phyloP scores from a whole-genome alignment of 2,329 filamentous ascomycete species.

The Cryphonectria radicalis region DNA sequence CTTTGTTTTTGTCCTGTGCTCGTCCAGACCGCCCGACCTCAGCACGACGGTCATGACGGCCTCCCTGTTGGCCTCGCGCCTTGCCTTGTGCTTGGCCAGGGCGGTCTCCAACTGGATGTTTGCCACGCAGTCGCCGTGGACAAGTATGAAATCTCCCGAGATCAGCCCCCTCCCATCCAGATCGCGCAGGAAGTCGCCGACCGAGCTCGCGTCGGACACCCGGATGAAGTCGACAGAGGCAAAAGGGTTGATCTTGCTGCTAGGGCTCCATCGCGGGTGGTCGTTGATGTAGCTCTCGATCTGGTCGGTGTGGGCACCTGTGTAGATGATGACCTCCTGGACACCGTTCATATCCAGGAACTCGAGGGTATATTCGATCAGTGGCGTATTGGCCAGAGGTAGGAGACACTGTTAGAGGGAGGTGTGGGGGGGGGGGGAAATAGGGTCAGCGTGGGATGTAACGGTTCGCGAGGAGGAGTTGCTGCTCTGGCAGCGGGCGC shows the following conservation, averaged over 20 bases:
- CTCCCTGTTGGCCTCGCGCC: slow-evolving; percentile 83
- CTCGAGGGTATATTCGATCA: slow-evolving; percentile 97
- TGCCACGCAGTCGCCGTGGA: slow-evolving; percentile 90
- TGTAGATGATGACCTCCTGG: slow-evolving; percentile 93
- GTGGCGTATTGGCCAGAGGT: slow-evolving; percentile 87
- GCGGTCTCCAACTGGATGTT: slow-evolving; percentile 84
- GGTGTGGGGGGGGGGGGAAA: no score
- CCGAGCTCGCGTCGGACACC: slow-evolving; percentile 79
- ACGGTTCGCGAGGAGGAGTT: no score
- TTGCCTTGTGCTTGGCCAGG: slow-evolving; percentile 77
- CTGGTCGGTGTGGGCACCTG: slow-evolving; percentile 82
- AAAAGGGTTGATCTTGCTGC: slow-evolving; percentile 67
- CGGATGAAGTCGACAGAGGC: slow-evolving; percentile 81
- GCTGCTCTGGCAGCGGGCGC: slow-evolving; percentile 34
- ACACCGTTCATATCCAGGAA: slow-evolving; percentile 95
- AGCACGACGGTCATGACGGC: slow-evolving; percentile 98
- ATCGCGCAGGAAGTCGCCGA: slow-evolving; percentile 93
- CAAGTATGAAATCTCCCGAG: slow-evolving; percentile 86
- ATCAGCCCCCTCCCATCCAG: slow-evolving; percentile 86
- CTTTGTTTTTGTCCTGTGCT: slow-evolving; percentile 77
- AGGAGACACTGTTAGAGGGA: slow-evolving; percentile 82
- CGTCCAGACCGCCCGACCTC: slow-evolving; percentile 70
- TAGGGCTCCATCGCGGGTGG: slow-evolving; percentile 71
- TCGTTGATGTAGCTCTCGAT: slow-evolving; percentile 83
- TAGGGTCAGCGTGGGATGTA: slow-evolving; percentile 26